A percentile compares a stretch with the other conserved stretches of the same genome.
Conservation (phyloP, 2,329 filamentous ascomycete species). For the Tothia fuscella region DNA sequence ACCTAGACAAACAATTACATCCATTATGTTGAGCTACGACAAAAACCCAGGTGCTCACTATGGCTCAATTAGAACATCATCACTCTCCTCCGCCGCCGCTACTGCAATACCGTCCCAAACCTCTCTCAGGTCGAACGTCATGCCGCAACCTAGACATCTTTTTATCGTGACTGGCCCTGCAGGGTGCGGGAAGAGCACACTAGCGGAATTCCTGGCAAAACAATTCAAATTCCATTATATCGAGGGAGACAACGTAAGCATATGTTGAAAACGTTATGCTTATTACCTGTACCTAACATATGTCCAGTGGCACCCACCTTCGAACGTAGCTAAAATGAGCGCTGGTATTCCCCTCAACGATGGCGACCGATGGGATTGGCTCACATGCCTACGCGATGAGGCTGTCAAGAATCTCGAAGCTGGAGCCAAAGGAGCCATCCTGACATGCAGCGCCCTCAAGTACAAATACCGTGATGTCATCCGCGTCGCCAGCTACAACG, state of each 20-base stretch:
- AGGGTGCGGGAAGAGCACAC: constrained; percentile 42
- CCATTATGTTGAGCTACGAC: constrained; percentile 14
- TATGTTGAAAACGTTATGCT: not conserved
- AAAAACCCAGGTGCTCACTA: constrained; percentile 9
- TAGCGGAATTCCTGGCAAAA: constrained; percentile 34
- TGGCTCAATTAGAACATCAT: constrained; percentile 10
- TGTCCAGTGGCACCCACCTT: constrained; percentile 35
- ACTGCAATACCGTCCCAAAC: constrained; percentile 3
- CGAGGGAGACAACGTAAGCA: constrained; percentile 39
- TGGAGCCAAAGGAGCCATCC: constrained; percentile 54
- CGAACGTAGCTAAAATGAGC: constrained; percentile 69
- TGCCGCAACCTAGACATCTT: constrained; percentile 30
- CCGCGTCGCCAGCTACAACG: constrained; percentile 35
- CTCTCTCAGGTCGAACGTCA: constrained; percentile 7
- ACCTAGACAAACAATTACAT: not conserved
- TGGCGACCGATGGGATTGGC: constrained; percentile 95
- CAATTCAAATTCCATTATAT: constrained; percentile 34
- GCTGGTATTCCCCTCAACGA: constrained; percentile 76
- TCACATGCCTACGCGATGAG: constrained; percentile 41
- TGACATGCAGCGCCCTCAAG: constrained; percentile 94
- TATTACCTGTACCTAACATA: constrained; percentile 9
- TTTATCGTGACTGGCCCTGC: constrained; percentile 42
- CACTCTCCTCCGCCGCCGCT: not conserved
- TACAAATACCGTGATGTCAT: constrained; percentile 80
- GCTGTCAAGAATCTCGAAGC: constrained; percentile 25